These are phyloP conservation scores for Pyronema omphalodes DNA, from an alignment of 495 filamentous ascomycete genomes.

Conservation along the genomic window DNA sequence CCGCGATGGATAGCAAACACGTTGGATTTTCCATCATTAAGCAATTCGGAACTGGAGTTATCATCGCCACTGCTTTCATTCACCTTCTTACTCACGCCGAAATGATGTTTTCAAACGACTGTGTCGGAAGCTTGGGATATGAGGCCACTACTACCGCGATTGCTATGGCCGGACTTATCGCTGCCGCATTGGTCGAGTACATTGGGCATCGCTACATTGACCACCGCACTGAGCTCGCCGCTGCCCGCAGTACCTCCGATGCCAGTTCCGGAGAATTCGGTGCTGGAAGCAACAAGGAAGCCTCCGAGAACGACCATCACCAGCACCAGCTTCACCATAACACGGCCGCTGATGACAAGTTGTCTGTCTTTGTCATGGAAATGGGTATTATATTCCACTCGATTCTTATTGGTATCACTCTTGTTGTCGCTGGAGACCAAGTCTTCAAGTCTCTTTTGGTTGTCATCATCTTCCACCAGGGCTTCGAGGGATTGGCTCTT, in stretches of 20 bases:
- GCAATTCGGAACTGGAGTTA: conserved; percentile 59
- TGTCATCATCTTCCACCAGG: conserved; percentile 48
- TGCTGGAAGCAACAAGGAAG: not conserved
- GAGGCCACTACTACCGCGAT: conserved; percentile 44
- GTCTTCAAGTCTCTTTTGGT: conserved; percentile 38
- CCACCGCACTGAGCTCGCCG: not conserved
- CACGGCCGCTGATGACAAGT: conserved; percentile 28
- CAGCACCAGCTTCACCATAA: not conserved
- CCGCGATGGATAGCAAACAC: conserved; percentile 3
- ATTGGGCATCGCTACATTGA: conserved; percentile 34
- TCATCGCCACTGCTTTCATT: conserved; percentile 52
- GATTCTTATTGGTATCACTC: conserved; percentile 40
- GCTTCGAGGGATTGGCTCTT: conserved; percentile 63
- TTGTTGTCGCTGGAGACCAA: conserved; percentile 38
- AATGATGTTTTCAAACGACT: conserved; percentile 45
- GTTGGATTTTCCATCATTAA: conserved; percentile 37
- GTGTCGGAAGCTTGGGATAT: conserved; percentile 40
- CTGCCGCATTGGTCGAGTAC: conserved; percentile 44
- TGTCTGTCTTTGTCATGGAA: conserved; percentile 47
- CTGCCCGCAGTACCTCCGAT: not conserved
- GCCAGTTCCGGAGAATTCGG: not conserved
- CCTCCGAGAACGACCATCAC: not conserved
- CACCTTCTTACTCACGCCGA: conserved; percentile 48
- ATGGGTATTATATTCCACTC: conserved; percentile 57
- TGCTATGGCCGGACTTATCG: conserved; percentile 45